Evolutionary conservation across 768 basidiomycete genomes (phyloP).

Genomic region (Gelatoporia subvermispora): DNA sequence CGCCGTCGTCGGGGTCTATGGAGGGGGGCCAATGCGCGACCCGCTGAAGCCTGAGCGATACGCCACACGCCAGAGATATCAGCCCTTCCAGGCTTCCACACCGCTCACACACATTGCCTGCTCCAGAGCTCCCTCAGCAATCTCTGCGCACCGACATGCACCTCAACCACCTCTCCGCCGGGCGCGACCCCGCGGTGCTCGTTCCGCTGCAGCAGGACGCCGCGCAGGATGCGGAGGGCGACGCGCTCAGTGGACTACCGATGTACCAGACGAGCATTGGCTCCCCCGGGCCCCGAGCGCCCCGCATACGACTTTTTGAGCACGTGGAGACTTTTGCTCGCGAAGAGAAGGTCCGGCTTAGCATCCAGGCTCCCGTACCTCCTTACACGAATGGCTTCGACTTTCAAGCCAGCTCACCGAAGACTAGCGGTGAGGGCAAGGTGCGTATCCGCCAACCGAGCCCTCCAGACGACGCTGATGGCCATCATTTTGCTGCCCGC

Average conservation of each 20-base stretch:
- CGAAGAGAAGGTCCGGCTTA: constrained; percentile 62
- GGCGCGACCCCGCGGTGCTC: constrained; percentile 47
- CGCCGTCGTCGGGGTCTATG: too few relatives aligned
- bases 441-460: constrained; percentile 12
- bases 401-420: background rate
- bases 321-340: constrained; percentile 74
- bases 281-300: constrained; percentile 3
- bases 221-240: constrained; percentile 15
- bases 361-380: constrained; percentile 42
- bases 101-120: constrained; percentile 18
- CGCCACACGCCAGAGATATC: too few relatives aligned
- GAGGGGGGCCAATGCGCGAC: too few relatives aligned
- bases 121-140: constrained; percentile 7
- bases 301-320: constrained; percentile 68
- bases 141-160: constrained; percentile 20
- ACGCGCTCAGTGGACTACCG: constrained; percentile 46
- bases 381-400: constrained; percentile 4
- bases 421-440: constrained; percentile 24
- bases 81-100: too few relatives aligned
- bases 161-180: constrained; percentile 30
- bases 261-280: constrained; percentile 58
- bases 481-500: constrained; percentile 9
- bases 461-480: background rate
- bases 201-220: constrained; percentile 19
- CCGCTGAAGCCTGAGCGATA: too few relatives aligned